A percentile compares a stretch with the other conserved stretches of the same genome.
Evolutionary conservation across 495 filamentous ascomycete genomes (phyloP).

Genomic region (Bryoglossum gracile): DNA sequence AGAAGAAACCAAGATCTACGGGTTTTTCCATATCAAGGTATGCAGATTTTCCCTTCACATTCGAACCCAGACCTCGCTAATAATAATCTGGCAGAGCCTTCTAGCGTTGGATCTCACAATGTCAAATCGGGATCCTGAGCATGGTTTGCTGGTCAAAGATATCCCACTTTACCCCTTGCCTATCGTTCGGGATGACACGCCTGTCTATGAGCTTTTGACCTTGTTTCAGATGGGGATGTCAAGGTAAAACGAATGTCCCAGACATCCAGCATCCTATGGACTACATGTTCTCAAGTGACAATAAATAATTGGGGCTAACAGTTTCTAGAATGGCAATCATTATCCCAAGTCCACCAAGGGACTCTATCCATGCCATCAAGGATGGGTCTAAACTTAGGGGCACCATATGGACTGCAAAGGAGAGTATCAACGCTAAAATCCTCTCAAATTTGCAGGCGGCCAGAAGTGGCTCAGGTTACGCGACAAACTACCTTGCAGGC

Average conservation of each 20-base stretch:
- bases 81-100: conserved; percentile 19
- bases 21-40: conserved; percentile 22
- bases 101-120: conserved; percentile 14
- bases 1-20: conserved; percentile 13
- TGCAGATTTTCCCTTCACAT: not conserved
- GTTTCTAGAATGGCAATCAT: conserved; percentile 23
- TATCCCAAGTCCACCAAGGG: conserved; percentile 3
- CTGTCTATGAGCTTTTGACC: conserved; percentile 19
- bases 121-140: not conserved
- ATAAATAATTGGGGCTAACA: no score
- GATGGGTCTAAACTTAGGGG: not conserved
- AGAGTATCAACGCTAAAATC: conserved; percentile 7
- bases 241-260: conserved; percentile 10
- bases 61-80: no score
- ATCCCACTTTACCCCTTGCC: conserved; percentile 20
- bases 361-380: not conserved
- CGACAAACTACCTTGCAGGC: conserved; percentile 3
- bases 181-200: conserved; percentile 16
- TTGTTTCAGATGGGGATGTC: conserved; percentile 23
- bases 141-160: conserved; percentile 15
- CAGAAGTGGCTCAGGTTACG: not conserved
- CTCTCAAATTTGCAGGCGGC: conserved; percentile 3
- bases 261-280: no score
- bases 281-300: not conserved
- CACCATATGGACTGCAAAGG: conserved; percentile 12